Evolutionary conservation across 257 asterid genomes (phyloP), one percentile per base, ranked within the genome.

Genomic region (Jacaranda mimosifolia): DNA sequence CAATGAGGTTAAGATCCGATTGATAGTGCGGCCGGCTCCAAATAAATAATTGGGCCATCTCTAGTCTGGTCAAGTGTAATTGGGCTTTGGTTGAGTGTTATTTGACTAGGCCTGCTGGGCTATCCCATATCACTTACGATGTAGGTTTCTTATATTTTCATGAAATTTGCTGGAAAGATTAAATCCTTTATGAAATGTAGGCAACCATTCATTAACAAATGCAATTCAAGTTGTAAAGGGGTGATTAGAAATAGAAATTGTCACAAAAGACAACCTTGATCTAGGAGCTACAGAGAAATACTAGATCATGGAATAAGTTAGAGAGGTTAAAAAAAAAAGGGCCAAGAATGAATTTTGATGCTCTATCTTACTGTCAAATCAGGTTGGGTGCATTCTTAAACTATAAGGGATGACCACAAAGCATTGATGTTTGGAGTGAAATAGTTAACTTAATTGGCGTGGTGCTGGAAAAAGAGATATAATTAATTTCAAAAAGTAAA

Each of bases 231-330:
- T 93, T 8, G 97, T 86, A 51, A 85, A 95, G 68, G 96, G 96
- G 83, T 95, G 98, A 80, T 91, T 85, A 60, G 99, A 88, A 18
- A 98, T 98, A 74, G 99, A 98, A 56, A 95, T 86, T n/a, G 98
- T 91, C 79, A 95, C 83, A 18, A 97, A 97, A 76, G 99, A 95
- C 72, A 98, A 95, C 77, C 99, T 84, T 63, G 99, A 95, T 70
- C 99, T 98, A 72, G 99, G 98, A 83, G 99, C 99, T 82, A 95
- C 82, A 82, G 98, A 93, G 77, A 95, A 93, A 83, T 95, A 95
- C 99, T 95, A 82, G 60, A 87, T 43, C 67, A 76, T n/a, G 80
- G 70, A 84, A 86, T 79, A 77, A 74, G 82, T 87, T 82, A 89
- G 89, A 79, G 26, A 63, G 71, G 48, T n/a, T n/a, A n/a, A n/a